phyloP scores from a whole-genome alignment of 352 stramenopile genomes.

The Globisporangium camurandrum region DNA sequence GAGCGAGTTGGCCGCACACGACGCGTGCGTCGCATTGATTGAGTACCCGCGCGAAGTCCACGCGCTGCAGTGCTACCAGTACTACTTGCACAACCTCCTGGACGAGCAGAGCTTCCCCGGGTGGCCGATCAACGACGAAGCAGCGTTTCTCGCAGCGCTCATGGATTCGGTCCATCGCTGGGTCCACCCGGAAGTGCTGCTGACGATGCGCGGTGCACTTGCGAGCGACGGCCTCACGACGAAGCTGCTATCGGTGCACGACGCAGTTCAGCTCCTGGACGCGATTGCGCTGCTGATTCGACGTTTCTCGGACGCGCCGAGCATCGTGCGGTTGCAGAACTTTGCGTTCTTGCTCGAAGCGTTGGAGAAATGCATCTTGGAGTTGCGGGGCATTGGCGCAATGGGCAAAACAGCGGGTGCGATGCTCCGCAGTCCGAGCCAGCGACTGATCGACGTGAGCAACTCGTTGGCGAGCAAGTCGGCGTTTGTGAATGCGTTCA shows the following conservation, averaged over 20 bases:
- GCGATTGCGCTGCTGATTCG: conserved; percentile 58
- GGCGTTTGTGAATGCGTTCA: conserved; percentile 58
- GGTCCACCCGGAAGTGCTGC: conserved; percentile 53
- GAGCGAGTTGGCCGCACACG: conserved; percentile 64
- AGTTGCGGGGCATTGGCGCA: conserved; percentile 58
- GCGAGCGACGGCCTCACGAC: conserved; percentile 35
- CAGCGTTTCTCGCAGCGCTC: conserved; percentile 61
- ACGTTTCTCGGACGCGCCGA: conserved; percentile 59
- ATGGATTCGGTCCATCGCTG: conserved; percentile 74
- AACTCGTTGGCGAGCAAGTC: conserved; percentile 51
- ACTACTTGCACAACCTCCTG: conserved; percentile 83
- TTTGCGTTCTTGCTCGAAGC: conserved; percentile 67
- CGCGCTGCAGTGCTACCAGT: conserved; percentile 81
- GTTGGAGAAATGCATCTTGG: conserved; percentile 73
- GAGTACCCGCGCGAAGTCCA: conserved; percentile 82
- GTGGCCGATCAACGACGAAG: conserved; percentile 83
- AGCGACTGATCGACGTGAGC: conserved; percentile 52
- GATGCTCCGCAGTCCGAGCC: conserved; percentile 21
- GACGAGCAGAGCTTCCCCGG: conserved; percentile 82
- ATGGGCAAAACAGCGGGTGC: conserved; percentile 9
- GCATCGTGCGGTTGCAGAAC: conserved; percentile 56
- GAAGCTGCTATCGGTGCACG: conserved; percentile 59
- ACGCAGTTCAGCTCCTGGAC: conserved; percentile 70
- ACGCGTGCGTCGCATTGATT: conserved; percentile 72
- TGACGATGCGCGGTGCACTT: conserved; percentile 31